Evolutionary conservation across 768 basidiomycete genomes (phyloP).

Genomic region (Auriscalpium orientale): DNA sequence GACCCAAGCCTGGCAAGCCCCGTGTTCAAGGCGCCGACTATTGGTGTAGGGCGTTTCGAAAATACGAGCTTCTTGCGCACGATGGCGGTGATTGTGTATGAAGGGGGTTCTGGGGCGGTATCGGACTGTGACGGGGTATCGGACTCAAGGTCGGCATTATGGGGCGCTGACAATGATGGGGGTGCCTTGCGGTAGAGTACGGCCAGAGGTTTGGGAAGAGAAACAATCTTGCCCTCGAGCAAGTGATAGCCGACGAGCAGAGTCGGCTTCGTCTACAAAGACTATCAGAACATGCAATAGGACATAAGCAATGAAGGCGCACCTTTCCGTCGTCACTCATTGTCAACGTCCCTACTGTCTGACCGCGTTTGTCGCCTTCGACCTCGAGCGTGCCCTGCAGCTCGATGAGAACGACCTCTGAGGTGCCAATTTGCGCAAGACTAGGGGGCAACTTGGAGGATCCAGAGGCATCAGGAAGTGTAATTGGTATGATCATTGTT

Average conservation of each 20-base stretch:
- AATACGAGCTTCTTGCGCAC: slow-evolving; percentile 81
- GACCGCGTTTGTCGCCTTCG: slow-evolving; percentile 58
- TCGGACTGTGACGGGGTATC: slow-evolving; percentile 14
- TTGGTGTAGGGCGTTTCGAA: slow-evolving; percentile 75
- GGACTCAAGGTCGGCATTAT: slow-evolving; percentile 16
- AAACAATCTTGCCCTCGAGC: slow-evolving; percentile 78
- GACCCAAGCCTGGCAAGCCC: neutral
- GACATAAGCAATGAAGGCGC: slow-evolving; percentile 20
- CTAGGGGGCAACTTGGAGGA: slow-evolving; percentile 46
- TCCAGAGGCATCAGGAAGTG: slow-evolving; percentile 26
- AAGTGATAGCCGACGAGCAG: slow-evolving; percentile 83
- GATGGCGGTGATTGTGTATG: slow-evolving; percentile 43
- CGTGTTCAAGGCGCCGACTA: slow-evolving; percentile 26
- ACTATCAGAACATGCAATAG: neutral
- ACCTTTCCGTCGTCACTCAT: slow-evolving; percentile 51
- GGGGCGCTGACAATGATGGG: neutral
- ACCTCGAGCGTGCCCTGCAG: slow-evolving; percentile 79
- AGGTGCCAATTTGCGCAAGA: slow-evolving; percentile 66
- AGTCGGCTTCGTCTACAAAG: slow-evolving; percentile 61
- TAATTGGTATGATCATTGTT: slow-evolving; percentile 62
- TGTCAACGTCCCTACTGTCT: slow-evolving; percentile 70
- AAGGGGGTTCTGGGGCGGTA: slow-evolving; percentile 18
- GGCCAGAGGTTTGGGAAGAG: slow-evolving; percentile 74
- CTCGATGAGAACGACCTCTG: slow-evolving; percentile 79
- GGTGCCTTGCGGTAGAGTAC: slow-evolving; percentile 45